A percentile compares a stretch with the other conserved stretches of the same genome.
Evolutionary conservation across 257 asterid genomes (phyloP).

Genomic region (Solanum arcanum): DNA sequence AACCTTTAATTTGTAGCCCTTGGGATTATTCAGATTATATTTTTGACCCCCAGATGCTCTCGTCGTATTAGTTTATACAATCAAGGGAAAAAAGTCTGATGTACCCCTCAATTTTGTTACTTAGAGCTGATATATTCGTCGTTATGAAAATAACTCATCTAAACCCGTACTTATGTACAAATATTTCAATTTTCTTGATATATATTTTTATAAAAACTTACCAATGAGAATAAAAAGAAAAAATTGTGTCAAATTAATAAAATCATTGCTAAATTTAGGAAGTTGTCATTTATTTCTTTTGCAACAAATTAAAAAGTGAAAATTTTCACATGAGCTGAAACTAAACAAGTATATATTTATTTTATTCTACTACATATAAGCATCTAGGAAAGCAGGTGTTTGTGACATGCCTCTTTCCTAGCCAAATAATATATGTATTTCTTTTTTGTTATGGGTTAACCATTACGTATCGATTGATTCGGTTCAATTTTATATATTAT

Average conservation of each 20-base stretch:
- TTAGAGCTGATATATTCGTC: rapidly evolving
- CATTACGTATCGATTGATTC: too few relatives aligned
- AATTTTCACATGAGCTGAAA: neutral
- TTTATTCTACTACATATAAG: neutral
- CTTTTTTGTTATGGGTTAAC: too few relatives aligned
- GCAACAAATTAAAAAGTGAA: neutral
- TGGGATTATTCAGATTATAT: neutral
- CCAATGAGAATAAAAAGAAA: neutral
- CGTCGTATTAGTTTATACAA: neutral
- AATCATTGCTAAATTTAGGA: neutral
- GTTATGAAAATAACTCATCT: too few relatives aligned
- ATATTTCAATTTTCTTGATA: neutral
- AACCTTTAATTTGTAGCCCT: neutral
- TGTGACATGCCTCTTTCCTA: neutral
- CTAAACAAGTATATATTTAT: neutral
- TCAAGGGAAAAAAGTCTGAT: too few relatives aligned
- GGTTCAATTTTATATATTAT: too few relatives aligned
- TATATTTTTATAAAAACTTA: neutral
- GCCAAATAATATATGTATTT: neutral
- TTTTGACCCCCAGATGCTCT: neutral
- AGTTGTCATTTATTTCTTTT: neutral
- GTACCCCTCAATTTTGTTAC: too few relatives aligned
- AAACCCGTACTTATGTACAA: too few relatives aligned
- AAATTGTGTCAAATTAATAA: neutral
- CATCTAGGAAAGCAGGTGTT: neutral